A percentile compares a stretch with the other conserved stretches of the same genome.
Conservation (phyloP, 345 rosid species). For the Populus alba region DNA sequence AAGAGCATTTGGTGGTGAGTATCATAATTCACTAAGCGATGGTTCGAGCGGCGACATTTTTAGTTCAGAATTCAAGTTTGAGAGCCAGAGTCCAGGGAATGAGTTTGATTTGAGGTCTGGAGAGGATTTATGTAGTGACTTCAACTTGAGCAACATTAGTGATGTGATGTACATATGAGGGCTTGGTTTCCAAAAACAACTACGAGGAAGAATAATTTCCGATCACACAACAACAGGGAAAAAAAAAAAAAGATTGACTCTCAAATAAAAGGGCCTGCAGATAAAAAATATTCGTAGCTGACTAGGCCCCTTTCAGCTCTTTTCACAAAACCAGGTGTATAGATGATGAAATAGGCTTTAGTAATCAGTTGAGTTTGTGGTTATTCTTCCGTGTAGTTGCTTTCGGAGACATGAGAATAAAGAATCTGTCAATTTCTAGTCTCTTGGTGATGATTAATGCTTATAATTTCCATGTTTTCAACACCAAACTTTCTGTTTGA, state of each 20-base stretch:
- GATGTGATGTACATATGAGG: constrained; percentile 46
- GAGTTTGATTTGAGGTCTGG: constrained; percentile 38
- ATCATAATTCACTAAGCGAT: constrained; percentile 25
- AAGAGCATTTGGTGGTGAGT: constrained; percentile 25
- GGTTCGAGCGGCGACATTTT: constrained; percentile 38
- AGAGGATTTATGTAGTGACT: constrained; percentile 36
- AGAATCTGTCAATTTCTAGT: neutral
- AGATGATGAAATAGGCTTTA: neutral
- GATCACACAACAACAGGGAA: constrained; percentile 9
- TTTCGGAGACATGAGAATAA: neutral
- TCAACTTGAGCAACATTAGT: constrained; percentile 31
- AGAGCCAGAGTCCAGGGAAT: constrained; percentile 43
- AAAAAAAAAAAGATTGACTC: neutral
- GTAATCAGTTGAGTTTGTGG: constrained; percentile 12
- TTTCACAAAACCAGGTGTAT: neutral
- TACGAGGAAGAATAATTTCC: constrained; percentile 26
- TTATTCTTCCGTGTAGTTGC: constrained; percentile 20
- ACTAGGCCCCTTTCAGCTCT: neutral
- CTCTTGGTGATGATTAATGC: too few species aligned
- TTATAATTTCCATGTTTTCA: neutral
- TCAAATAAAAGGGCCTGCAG: neutral
- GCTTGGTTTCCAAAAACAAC: constrained; percentile 4
- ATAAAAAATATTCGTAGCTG: neutral
- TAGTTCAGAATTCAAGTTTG: constrained; percentile 46
- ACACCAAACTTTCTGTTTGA: neutral